These are phyloP conservation scores for Penicillium italicum DNA, from an alignment of 2,329 filamentous ascomycete genomes.

Conservation along the genomic window DNA sequence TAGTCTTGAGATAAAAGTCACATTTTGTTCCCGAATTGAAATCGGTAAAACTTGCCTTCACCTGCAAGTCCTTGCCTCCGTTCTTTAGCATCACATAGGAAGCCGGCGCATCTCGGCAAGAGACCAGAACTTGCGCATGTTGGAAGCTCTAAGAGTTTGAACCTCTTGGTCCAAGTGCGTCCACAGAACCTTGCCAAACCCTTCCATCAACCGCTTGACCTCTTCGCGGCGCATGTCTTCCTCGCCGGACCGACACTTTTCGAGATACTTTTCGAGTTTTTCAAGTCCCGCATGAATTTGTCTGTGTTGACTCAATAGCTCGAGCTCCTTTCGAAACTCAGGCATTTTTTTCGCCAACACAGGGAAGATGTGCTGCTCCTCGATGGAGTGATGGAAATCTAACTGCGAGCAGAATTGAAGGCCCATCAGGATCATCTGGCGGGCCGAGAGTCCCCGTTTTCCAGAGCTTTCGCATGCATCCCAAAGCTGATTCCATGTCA, in stretches of 20 bases:
- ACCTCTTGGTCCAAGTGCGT: slow-evolving; percentile 83
- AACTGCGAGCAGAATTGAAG: slow-evolving; percentile 69
- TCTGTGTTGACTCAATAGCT: slow-evolving; percentile 70
- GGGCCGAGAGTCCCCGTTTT: slow-evolving; percentile 63
- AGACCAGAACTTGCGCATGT: slow-evolving; percentile 82
- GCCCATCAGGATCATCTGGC: slow-evolving; percentile 64
- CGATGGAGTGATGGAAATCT: slow-evolving; percentile 75
- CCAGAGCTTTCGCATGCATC: slow-evolving; percentile 55
- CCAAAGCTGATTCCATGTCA: slow-evolving; percentile 69
- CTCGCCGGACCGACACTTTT: slow-evolving; percentile 61
- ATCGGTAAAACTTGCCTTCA: neutral
- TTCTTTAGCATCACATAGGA: slow-evolving; percentile 54
- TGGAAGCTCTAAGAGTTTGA: slow-evolving; percentile 70
- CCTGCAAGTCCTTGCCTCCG: neutral
- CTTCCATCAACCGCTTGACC: slow-evolving; percentile 69
- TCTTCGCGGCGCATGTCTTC: slow-evolving; percentile 53
- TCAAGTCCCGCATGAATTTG: slow-evolving; percentile 76
- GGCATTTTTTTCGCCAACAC: slow-evolving; percentile 73
- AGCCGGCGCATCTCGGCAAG: slow-evolving; percentile 68
- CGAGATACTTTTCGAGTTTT: slow-evolving; percentile 62
- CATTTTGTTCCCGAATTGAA: neutral
- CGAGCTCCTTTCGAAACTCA: slow-evolving; percentile 64
- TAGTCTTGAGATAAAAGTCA: neutral
- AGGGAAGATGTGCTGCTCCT: slow-evolving; percentile 79
- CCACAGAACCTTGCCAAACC: slow-evolving; percentile 76